These are phyloP conservation scores for Colletotrichum theobromicola DNA, from an alignment of 2,329 filamentous ascomycete genomes.

Conservation along the genomic window DNA sequence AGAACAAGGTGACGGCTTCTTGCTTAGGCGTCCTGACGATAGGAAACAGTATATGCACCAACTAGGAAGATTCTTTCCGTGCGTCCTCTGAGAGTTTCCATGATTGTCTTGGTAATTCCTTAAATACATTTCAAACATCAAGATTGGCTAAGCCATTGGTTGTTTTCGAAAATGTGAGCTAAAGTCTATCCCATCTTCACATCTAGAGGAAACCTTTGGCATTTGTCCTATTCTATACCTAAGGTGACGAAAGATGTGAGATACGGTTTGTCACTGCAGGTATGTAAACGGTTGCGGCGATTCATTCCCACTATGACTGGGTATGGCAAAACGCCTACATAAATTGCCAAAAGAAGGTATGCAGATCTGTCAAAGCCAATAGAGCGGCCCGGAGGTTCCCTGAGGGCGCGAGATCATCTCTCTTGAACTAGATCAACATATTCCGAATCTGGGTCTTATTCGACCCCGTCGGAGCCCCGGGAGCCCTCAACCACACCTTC, in stretches of 20 bases:
- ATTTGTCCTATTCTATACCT: not conserved
- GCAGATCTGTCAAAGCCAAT: too few relatives aligned
- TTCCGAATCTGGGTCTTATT: not conserved
- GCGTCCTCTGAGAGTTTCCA: not conserved
- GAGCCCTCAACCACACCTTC: not conserved
- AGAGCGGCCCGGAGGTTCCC: too few relatives aligned
- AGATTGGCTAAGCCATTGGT: too few relatives aligned
- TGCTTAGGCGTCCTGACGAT: not conserved
- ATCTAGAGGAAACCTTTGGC: not conserved
- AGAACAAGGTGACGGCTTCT: not conserved
- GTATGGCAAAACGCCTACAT: not conserved
- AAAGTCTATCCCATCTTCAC: too few relatives aligned
- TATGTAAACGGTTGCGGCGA: fast-evolving
- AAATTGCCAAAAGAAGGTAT: too few relatives aligned
- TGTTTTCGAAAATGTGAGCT: too few relatives aligned
- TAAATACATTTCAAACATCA: not conserved
- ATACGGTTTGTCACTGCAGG: not conserved
- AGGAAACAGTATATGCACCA: too few relatives aligned
- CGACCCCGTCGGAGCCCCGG: not conserved
- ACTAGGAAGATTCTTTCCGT: not conserved
- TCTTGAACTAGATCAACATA: too few relatives aligned
- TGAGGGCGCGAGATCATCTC: too few relatives aligned
- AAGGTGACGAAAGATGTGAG: not conserved
- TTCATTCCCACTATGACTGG: fast-evolving
- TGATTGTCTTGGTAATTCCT: too few relatives aligned